Base-by-base conservation (phyloP, 2,329 filamentous ascomycete genomes). In the Fusarium incarnatum region DNA sequence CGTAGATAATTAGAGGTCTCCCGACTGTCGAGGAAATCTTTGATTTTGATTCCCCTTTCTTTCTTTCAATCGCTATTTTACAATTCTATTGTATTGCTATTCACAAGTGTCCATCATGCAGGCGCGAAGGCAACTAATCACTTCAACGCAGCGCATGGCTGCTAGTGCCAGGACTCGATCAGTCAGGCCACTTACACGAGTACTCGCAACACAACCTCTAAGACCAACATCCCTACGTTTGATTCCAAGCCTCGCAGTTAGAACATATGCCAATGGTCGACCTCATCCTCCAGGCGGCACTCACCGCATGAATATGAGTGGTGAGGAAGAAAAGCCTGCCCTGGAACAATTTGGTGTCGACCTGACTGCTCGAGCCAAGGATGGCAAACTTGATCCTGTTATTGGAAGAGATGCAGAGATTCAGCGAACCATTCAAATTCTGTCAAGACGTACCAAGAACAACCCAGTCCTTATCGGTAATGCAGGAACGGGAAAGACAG, bases 331-430 rank as follows among this genome's bases (percentile, higher is more conserved):
- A 80, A 97, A 98, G 81, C 85, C 94, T 4, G 94, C 96, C 1
- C 83, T 98, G 54, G 95, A 98, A 79, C 89, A 97, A 79, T 99
- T 91, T 76, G 96, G 96, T 61, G 86, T 98, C 65, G 95, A 99
- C 78, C 84, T 99, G 56, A 98, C 96, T 3, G 92, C 89, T 15
- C 89, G 88, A 75, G 96, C 96, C 22, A 92, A 88, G 78, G 91
- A 92, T 50, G 96, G 96, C 42, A 98, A 97, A 78, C 86, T 99
- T 6, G 96, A 99, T 77, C 96, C 96, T 0, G 95, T 98, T 16
- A 98, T 99, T 76, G 96, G 96, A 22, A 88, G 96, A 79, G 94
- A 98, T 75, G 85, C 88, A 8, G 96, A 98, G 79, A 97, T 98
- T 55, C 93, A 97, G 77, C 87, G 96, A 52, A 97, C 94, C 0